Base-by-base conservation (phyloP, 75 land plant genomes). In the Picea sitchensis region DNA sequence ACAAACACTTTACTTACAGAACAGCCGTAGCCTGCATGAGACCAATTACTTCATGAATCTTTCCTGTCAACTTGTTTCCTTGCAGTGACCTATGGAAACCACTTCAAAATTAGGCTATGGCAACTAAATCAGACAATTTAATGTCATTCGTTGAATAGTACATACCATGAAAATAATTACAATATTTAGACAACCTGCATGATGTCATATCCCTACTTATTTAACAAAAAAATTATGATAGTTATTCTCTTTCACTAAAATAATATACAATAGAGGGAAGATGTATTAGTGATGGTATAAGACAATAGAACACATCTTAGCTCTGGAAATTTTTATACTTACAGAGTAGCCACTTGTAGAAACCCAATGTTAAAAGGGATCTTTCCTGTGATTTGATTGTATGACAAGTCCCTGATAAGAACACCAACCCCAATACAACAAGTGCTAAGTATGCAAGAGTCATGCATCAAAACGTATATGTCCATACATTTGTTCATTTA, bases 351-450 rank as follows among this genome's bases (percentile, higher is more conserved):
- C 17, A 94, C 92, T 87, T 92, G 95, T 69, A 96, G 82, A 68
- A 94, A 96, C 21, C 95, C 99, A 77, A 96, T 96, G 81, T 94
- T 96, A 81, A 89, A 96, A 18, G 99, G 99, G 79, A 96, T 94
- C 80, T 87, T 91, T 76, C 99, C 95, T 18, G 76, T 87, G 12
- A 96, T 78, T 14, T 84, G 87, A 77, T 96, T 96, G 76, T 91
- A 94, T 1, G 95, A 88, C 82, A 96, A 83, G 74, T 96, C 98
- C 81, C 96, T 94, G 77, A 71, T 3, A 36, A 64, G 67, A 79
- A 78, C 51, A 14, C 11, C 51, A 59, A 20, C 14, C 23, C 8
- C 26, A 12, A 7, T 31, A 6, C 60, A 15, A 14, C 51, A 38
- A 69, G 47, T 44, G 5, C 12, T 51, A 30, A 76, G 30, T 7